phyloP scores from a whole-genome alignment of 306 rosid species.

The Boehmeria nivea region DNA sequence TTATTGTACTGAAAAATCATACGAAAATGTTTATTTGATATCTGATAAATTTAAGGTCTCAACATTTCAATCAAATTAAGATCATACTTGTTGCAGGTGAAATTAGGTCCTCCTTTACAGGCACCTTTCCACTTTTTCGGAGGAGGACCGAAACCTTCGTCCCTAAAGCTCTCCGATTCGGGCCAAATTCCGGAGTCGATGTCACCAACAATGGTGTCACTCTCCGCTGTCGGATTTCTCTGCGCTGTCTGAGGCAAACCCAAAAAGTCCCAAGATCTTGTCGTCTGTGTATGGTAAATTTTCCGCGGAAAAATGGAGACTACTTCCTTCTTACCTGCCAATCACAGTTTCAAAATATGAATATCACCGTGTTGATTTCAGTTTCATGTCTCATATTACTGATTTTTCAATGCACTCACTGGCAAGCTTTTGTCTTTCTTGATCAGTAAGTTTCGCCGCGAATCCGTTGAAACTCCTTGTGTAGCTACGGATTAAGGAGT shows the following conservation, averaged over 20 bases:
- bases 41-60: too few species aligned
- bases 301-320: constrained; percentile 27
- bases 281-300: constrained; percentile 18
- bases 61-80: background rate
- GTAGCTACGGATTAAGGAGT: constrained; percentile 19
- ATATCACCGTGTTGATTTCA: too few species aligned
- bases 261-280: constrained; percentile 39
- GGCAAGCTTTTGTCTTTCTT: constrained; percentile 15
- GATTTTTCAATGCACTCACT: background rate
- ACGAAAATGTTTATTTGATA: too few species aligned
- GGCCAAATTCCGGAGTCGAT: constrained; percentile 34
- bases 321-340: constrained; percentile 19
- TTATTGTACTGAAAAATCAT: too few species aligned
- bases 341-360: background rate
- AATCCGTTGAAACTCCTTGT: constrained; percentile 35
- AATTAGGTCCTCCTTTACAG: constrained; percentile 21
- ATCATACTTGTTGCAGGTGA: constrained; percentile 30
- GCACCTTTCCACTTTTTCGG: constrained; percentile 30
- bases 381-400: background rate
- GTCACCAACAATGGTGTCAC: constrained; percentile 26
- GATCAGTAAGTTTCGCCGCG: constrained; percentile 20
- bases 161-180: constrained; percentile 27
- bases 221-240: background rate
- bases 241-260: constrained; percentile 1
- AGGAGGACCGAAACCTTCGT: constrained; percentile 21